These are phyloP conservation scores for Rhizopogon vesiculosus DNA, from an alignment of 768 basidiomycete genomes.

Conservation along the genomic window DNA sequence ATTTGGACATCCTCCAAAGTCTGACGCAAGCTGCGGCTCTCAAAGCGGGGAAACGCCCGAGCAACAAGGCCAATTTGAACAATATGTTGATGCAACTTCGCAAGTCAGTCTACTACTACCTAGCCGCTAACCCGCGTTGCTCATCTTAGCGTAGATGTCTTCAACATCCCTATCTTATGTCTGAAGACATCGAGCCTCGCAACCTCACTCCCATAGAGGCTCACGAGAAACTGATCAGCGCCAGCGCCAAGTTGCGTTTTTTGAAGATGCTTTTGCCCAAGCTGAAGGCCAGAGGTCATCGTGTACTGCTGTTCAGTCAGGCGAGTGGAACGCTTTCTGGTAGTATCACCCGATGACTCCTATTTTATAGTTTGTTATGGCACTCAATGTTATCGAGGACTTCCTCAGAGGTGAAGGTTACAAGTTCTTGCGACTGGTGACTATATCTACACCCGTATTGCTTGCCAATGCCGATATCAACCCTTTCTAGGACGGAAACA, in stretches of 20 bases:
- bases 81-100: constrained; percentile 87
- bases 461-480: constrained; percentile 4
- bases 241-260: constrained; percentile 80
- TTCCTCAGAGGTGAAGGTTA: constrained; percentile 78
- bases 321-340: constrained; percentile 34
- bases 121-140: not conserved
- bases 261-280: constrained; percentile 77
- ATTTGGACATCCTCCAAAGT: constrained; percentile 59
- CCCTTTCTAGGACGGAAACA: constrained; percentile 73
- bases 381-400: constrained; percentile 83
- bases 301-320: constrained; percentile 90
- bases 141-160: constrained; percentile 53
- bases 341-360: not conserved
- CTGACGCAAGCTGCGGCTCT: constrained; percentile 44
- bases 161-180: constrained; percentile 89
- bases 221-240: constrained; percentile 78
- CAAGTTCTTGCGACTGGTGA: constrained; percentile 76
- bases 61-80: constrained; percentile 56
- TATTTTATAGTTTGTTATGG: constrained; percentile 71
- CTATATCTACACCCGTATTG: constrained; percentile 3
- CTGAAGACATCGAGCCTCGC: constrained; percentile 71
- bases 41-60: constrained; percentile 23
- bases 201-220: constrained; percentile 51
- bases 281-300: constrained; percentile 79
- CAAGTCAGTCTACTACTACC: constrained; percentile 48